Conservation (phyloP, 257 asterid species). For the Fraxinus cuspidata region DNA sequence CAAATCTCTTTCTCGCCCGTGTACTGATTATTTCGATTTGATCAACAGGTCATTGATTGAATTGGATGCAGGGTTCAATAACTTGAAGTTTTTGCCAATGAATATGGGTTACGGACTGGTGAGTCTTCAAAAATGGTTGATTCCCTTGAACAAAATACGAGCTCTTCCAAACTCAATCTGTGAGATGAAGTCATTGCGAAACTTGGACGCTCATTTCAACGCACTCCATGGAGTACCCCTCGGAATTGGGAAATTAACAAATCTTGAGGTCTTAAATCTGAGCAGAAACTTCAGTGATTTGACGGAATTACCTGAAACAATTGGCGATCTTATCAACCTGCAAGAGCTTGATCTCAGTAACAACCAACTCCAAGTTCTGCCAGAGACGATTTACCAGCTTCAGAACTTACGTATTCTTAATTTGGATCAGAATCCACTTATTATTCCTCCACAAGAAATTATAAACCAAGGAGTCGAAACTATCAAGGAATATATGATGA, state of each 20-base stretch:
- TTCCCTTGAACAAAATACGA: constrained; percentile 54
- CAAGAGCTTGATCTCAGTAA: constrained; percentile 71
- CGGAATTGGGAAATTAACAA: constrained; percentile 47
- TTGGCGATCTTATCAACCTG: constrained; percentile 50
- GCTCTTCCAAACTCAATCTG: constrained; percentile 60
- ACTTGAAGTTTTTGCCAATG: constrained; percentile 51
- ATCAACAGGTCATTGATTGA: constrained; percentile 53
- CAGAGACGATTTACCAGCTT: constrained; percentile 45
- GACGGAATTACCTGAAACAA: constrained; percentile 52
- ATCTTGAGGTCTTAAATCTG: constrained; percentile 56
- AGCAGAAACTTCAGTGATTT: constrained; percentile 64
- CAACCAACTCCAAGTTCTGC: constrained; percentile 62
- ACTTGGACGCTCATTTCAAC: constrained; percentile 62
- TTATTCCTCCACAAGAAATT: constrained; percentile 55
- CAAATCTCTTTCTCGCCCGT: neutral
- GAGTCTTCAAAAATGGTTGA: constrained; percentile 48
- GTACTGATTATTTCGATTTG: neutral
- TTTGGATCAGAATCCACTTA: constrained; percentile 62
- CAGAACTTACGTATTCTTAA: constrained; percentile 40
- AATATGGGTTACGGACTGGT: constrained; percentile 56
- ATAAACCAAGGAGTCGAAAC: constrained; percentile 48
- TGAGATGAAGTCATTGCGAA: constrained; percentile 56
- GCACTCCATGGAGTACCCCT: constrained; percentile 52
- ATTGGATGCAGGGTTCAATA: constrained; percentile 67
- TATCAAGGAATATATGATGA: constrained; percentile 57